Conservation (phyloP, 495 filamentous ascomycete species). For the Achaetomiella virescens region DNA sequence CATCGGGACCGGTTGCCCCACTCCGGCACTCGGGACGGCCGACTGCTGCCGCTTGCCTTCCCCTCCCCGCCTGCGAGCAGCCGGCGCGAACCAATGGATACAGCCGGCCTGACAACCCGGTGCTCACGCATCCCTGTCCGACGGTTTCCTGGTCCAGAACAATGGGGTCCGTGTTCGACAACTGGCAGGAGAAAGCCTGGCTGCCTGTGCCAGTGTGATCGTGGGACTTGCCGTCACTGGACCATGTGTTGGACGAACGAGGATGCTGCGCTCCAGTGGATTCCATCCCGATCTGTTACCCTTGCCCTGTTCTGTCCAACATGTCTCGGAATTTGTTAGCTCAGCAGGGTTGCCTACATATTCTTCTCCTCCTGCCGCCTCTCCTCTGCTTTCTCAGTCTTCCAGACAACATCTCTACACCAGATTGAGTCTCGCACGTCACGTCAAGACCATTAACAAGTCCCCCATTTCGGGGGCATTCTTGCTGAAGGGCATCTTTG, state of each 20-base stretch:
- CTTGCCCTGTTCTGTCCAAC: conserved; percentile 4
- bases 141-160: conserved; percentile 3
- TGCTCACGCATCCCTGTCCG: conserved; percentile 6
- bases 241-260: background rate
- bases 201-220: conserved; percentile 1
- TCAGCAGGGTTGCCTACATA: conserved; percentile 10
- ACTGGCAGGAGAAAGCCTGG: background rate
- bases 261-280: conserved; percentile 1
- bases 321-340: conserved; percentile 12
- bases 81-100: conserved; percentile 10
- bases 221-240: background rate
- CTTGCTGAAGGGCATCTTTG: conserved; percentile 10
- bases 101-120: conserved; percentile 8
- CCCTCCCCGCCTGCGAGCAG: background rate
- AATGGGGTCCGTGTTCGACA: background rate
- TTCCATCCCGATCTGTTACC: background rate
- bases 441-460: conserved; percentile 10
- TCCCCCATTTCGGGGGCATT: conserved; percentile 25
- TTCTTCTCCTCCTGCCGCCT: background rate
- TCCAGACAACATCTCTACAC: background rate
- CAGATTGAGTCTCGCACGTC: conserved; percentile 9
- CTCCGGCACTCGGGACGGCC: conserved; percentile 4
- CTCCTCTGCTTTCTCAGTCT: background rate
- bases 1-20: conserved; percentile 1
- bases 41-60: background rate